Evolutionary conservation across 345 rosid genomes (phyloP).

Genomic region (Lagerstroemia speciosa): DNA sequence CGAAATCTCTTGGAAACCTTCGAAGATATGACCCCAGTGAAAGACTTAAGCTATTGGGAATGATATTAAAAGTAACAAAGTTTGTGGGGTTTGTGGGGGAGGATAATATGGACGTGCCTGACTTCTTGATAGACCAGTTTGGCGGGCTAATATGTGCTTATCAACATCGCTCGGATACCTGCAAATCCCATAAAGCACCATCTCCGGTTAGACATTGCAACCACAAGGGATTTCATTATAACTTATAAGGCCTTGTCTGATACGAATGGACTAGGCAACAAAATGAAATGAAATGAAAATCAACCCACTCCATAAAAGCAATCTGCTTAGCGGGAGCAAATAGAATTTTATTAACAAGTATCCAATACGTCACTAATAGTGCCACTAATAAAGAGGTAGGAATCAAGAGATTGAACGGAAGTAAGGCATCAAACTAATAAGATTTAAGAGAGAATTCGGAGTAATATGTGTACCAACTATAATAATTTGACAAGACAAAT

Average conservation of each 20-base stretch:
- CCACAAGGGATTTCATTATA: background rate
- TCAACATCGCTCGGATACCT: slow-evolving; percentile 99
- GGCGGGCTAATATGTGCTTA: slow-evolving; percentile 97
- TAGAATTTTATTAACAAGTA: background rate
- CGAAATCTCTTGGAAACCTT: background rate
- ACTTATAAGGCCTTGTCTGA: too few species aligned
- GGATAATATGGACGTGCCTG: slow-evolving; percentile 69
- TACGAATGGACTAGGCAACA: background rate
- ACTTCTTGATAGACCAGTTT: slow-evolving; percentile 99
- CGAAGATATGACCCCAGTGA: background rate
- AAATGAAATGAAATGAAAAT: background rate
- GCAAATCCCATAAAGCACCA: slow-evolving; percentile 14
- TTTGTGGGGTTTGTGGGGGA: slow-evolving; percentile 4
- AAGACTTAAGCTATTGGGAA: slow-evolving; percentile 5
- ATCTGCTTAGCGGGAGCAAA: too few species aligned
- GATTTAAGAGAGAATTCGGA: slow-evolving; percentile 4
- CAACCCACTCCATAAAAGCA: background rate
- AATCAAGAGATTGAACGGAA: background rate
- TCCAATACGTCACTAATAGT: background rate
- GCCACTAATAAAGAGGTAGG: background rate
- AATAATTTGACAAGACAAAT: slow-evolving; percentile 20
- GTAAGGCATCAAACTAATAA: background rate
- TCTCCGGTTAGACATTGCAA: background rate
- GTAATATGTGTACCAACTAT: slow-evolving; percentile 23
- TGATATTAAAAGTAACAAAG: slow-evolving; percentile 8